phyloP scores from a whole-genome alignment of 305 asterid genomes.

The Ilex paraguariensis region DNA sequence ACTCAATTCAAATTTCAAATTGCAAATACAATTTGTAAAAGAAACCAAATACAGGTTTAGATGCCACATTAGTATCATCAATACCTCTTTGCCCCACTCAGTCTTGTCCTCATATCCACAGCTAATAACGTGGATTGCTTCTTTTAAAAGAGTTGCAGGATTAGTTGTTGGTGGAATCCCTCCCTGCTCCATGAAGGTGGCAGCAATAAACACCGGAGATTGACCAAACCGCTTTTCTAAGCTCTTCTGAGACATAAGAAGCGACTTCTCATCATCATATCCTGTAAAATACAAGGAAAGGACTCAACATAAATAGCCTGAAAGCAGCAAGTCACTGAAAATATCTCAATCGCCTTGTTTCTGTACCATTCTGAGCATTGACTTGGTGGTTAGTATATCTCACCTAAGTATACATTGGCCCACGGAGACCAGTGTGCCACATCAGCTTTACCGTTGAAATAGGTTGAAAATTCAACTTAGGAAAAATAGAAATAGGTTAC shows the following conservation, averaged over 20 bases:
- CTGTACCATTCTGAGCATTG: background rate
- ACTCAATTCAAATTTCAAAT: conserved; percentile 8
- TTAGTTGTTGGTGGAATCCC: conserved; percentile 74
- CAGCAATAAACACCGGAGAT: conserved; percentile 78
- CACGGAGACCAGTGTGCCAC: no score
- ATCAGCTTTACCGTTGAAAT: no score
- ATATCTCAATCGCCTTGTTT: no score
- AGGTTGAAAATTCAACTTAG: no score
- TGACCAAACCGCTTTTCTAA: conserved; percentile 81
- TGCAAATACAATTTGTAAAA: background rate
- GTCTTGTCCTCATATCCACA: conserved; percentile 84
- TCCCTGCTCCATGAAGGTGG: conserved; percentile 71
- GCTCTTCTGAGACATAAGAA: conserved; percentile 69
- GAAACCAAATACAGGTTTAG: background rate
- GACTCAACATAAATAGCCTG: conserved; percentile 4
- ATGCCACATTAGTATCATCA: background rate
- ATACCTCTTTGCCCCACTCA: conserved; percentile 89
- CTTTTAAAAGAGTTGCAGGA: conserved; percentile 66
- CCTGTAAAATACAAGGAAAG: conserved; percentile 32
- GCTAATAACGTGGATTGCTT: conserved; percentile 84
- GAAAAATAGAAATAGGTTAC: no score
- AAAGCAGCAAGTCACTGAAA: background rate
- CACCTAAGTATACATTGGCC: no score
- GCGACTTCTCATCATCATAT: conserved; percentile 67
- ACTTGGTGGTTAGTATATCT: background rate